Base-by-base conservation (phyloP, 352 stramenopile genomes). In the Phytopythium cucurbitacearum region DNA sequence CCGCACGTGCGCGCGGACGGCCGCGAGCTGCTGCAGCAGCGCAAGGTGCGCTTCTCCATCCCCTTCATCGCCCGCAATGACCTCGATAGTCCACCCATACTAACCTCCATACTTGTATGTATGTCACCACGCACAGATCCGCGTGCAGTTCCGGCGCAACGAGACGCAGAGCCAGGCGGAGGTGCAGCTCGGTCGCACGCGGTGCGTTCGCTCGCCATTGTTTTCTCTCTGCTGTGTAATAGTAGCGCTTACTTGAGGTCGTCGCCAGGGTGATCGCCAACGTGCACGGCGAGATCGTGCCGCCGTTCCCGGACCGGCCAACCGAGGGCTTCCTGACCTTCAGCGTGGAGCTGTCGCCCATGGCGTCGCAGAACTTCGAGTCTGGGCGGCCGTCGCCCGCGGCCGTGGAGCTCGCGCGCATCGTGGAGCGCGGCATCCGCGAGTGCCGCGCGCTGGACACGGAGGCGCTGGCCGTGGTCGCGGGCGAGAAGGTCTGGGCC, bases 401-500 rank as follows among this genome's bases (percentile, higher is more conserved):
- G 48, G 76, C 78, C 0, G 62, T 89, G 8, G 79, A 95, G 60
- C 82, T 98, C 48, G 73, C 95, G 42, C 71, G 91, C 37, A 82
- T 97, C 15, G 72, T 98, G 47, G 94, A 98, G 68, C 84, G 91
- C 15, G 91, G 89, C 37, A 78, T 98, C 41, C 77, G 95, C 42
- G 85, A 97, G 46, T 94, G 89, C 56, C 85, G 89, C 9, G 89
- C 92, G 7, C 76, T 99, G 8, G 95, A 99, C 74, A 95, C 87
- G 5, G 95, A 99, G 69, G 94, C 93, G 38, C 77, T 99, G 43
- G 96, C 89, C 42, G 86, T 99, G 37, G 69, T 96, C 36, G 78
- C 86, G n/a, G 94, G 93, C 38, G 76, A 94, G 49, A 98, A 96
- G 73, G 95, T 92, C 28, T 99, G 95, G 95, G 74, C 88, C 39